Evolutionary conservation across 371 early-diverging fungal genomes (phyloP).

Genomic region (Nematocida displodere): DNA sequence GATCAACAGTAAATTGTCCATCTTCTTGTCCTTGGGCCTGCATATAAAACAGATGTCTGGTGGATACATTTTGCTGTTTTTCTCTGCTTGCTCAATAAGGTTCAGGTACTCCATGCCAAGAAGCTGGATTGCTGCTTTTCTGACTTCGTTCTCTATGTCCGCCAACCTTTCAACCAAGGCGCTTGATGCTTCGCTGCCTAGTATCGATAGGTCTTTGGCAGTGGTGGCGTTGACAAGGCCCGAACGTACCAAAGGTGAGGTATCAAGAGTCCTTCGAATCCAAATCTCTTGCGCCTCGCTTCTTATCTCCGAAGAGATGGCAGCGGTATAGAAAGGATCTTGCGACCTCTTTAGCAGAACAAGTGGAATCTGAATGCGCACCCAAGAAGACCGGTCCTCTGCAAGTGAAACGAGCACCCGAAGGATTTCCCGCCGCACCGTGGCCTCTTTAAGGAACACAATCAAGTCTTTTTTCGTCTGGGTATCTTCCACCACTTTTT

Average conservation of each 20-base stretch:
- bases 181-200: neutral
- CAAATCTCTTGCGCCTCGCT: neutral
- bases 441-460: conserved; percentile 2
- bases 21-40: no score
- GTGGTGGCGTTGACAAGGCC: neutral
- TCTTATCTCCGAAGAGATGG: conserved; percentile 1
- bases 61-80: neutral
- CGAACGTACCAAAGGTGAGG: conserved; percentile 6
- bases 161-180: conserved; percentile 3
- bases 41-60: no score
- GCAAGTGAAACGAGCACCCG: neutral
- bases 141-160: conserved; percentile 22
- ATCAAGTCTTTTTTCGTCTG: conserved; percentile 31
- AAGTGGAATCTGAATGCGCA: conserved; percentile 8
- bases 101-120: neutral
- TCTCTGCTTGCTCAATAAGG: neutral
- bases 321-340: conserved; percentile 36
- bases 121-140: conserved; percentile 18
- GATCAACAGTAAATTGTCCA: no score
- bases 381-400: conserved; percentile 39
- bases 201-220: neutral
- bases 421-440: conserved; percentile 24
- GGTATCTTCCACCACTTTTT: neutral
- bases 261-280: conserved; percentile 1
- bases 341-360: conserved; percentile 15